Conservation (phyloP, 2,329 filamentous ascomycete species). For the Phialophora expanda region DNA sequence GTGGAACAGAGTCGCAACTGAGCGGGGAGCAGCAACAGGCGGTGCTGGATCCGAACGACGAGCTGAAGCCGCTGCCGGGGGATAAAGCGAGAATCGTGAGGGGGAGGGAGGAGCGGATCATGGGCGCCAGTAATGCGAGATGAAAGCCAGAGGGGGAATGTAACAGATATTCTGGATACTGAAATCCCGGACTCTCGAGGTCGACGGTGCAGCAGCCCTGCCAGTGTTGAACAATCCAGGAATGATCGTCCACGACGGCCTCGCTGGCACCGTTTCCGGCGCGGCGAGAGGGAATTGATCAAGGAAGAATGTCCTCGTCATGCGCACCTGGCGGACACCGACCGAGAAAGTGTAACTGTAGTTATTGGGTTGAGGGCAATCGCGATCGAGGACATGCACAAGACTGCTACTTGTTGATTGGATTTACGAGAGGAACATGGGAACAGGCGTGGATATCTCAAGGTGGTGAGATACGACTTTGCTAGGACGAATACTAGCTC, state of each 20-base stretch:
- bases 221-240: neutral
- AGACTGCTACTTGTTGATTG: neutral
- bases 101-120: constrained; percentile 53
- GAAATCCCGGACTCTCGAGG: neutral
- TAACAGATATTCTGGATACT: neutral
- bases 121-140: constrained; percentile 27
- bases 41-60: constrained; percentile 54
- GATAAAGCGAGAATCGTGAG: constrained; percentile 56
- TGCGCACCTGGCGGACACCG: too few species aligned
- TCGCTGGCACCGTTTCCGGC: neutral
- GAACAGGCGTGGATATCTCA: neutral
- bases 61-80: constrained; percentile 56
- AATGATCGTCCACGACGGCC: neutral
- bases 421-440: neutral
- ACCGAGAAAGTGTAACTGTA: too few species aligned
- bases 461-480: neutral
- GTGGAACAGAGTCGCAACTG: constrained; percentile 9
- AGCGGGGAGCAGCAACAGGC: constrained; percentile 31
- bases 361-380: neutral
- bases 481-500: neutral
- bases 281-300: neutral
- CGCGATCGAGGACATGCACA: neutral
- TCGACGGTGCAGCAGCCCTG: neutral
- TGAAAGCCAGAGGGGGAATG: neutral
- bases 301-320: too few species aligned